Percentiles rank a stretch among this genome's conserved stretches.
Conservation (phyloP, 2,329 filamentous ascomycete species). For the Chaetomium sp. region DNA sequence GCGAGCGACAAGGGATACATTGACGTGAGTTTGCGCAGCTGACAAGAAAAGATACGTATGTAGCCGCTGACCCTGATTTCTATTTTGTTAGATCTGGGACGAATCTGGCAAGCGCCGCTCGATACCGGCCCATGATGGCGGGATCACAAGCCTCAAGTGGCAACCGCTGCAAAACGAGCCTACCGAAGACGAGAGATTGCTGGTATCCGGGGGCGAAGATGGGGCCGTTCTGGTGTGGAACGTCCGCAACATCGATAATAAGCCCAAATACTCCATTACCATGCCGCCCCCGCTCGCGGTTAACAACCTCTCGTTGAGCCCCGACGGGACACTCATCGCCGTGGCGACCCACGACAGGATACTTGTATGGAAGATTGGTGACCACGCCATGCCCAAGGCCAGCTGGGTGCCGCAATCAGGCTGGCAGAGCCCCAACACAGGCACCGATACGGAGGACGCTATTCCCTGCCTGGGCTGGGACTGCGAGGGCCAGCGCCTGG, state of each 20-base stretch:
- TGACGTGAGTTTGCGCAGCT: constrained; percentile 52
- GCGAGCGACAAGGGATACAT: constrained; percentile 61
- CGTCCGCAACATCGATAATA: constrained; percentile 55
- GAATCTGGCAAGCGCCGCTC: constrained; percentile 55
- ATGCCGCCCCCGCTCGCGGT: constrained; percentile 56
- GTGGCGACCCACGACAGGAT: constrained; percentile 61
- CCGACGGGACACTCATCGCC: constrained; percentile 64
- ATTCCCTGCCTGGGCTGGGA: constrained; percentile 66
- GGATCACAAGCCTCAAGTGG: constrained; percentile 62
- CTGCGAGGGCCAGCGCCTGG: constrained; percentile 61
- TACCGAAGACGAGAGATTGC: constrained; percentile 55
- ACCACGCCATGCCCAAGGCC: constrained; percentile 59
- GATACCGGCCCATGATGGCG: constrained; percentile 61
- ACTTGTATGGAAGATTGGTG: constrained; percentile 66
- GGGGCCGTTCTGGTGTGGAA: constrained; percentile 66
- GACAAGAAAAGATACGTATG: neutral
- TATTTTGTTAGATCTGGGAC: constrained; percentile 54
- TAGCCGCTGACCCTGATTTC: constrained; percentile 4
- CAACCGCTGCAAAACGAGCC: constrained; percentile 53
- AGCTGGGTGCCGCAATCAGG: constrained; percentile 59
- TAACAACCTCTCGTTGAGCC: constrained; percentile 62
- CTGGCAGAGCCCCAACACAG: constrained; percentile 59
- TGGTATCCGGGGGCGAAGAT: constrained; percentile 65
- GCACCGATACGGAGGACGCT: constrained; percentile 58
- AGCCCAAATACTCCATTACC: constrained; percentile 61